Percentiles rank a stretch among this genome's conserved stretches.
Conservation (phyloP, 2,329 filamentous ascomycete genomes). For the Aspergillus sp. region DNA sequence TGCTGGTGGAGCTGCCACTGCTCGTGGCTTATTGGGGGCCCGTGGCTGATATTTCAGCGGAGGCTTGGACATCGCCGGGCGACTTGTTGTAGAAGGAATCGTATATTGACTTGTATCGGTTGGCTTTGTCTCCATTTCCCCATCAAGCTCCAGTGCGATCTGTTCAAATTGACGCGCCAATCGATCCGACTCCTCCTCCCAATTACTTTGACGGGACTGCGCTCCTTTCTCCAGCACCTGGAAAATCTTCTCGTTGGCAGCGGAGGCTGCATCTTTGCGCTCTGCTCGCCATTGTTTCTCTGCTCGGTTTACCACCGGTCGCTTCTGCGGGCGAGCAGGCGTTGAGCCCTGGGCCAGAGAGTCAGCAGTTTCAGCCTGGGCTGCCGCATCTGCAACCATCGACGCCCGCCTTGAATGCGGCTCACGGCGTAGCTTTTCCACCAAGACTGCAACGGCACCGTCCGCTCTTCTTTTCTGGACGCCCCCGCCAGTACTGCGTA, state of each 20-base stretch:
- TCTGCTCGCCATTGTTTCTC: constrained; percentile 41
- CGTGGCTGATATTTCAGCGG: constrained; percentile 40
- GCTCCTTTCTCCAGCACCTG: constrained; percentile 39
- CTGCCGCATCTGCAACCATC: constrained; percentile 30
- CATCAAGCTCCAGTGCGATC: constrained; percentile 44
- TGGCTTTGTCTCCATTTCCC: constrained; percentile 24
- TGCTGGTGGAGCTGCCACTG: neutral
- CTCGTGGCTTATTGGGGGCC: constrained; percentile 31
- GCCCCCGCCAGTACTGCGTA: constrained; percentile 30
- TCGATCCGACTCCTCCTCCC: constrained; percentile 44
- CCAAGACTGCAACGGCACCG: constrained; percentile 37
- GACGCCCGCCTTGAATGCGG: constrained; percentile 36
- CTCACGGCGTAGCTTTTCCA: constrained; percentile 38
- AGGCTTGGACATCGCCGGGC: constrained; percentile 24
- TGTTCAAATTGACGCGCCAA: constrained; percentile 44
- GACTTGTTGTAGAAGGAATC: constrained; percentile 4
- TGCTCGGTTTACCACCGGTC: constrained; percentile 42
- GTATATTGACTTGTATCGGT: constrained; percentile 5
- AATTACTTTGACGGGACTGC: constrained; percentile 37
- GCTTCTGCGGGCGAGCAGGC: constrained; percentile 31
- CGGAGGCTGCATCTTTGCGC: constrained; percentile 32
- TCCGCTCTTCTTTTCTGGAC: constrained; percentile 36
- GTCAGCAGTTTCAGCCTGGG: constrained; percentile 12
- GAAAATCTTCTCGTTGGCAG: constrained; percentile 36
- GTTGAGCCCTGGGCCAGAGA: constrained; percentile 10